Evolutionary conservation across 1,284 basidiomycete genomes (phyloP).

Genomic region (Puccinia triticina): DNA sequence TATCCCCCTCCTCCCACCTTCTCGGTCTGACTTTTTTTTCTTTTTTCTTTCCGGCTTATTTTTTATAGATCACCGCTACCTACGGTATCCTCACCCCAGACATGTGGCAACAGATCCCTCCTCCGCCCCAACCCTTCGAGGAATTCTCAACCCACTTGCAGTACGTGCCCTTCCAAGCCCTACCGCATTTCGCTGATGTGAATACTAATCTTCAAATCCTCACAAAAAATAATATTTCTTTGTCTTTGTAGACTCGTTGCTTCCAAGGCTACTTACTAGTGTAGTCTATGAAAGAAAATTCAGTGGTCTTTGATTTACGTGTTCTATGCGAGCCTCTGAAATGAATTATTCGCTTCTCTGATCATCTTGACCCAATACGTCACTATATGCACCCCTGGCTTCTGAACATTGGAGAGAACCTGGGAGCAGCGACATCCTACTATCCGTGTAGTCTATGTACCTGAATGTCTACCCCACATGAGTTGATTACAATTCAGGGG

Average conservation of each 20-base stretch:
- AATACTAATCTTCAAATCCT: not conserved
- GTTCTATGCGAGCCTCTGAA: not conserved
- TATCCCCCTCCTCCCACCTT: slow-evolving; percentile 6
- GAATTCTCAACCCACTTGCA: slow-evolving; percentile 89
- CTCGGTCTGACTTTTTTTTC: not conserved
- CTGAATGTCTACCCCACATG: no score
- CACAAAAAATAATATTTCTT: not conserved
- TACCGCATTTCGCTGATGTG: no score
- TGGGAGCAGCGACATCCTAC: no score
- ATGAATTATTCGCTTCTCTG: not conserved
- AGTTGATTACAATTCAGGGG: no score
- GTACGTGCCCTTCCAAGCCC: slow-evolving; percentile 63
- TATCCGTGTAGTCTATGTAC: no score
- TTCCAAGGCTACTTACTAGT: slow-evolving; percentile 28
- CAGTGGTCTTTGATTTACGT: not conserved
- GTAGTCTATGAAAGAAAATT: not conserved
- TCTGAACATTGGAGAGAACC: no score
- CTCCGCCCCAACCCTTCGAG: slow-evolving; percentile 86
- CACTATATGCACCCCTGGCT: no score
- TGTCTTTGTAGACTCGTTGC: slow-evolving; percentile 9
- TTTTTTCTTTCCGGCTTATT: no score
- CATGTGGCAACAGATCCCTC: slow-evolving; percentile 92
- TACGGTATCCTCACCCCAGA: slow-evolving; percentile 97
- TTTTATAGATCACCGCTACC: slow-evolving; percentile 86
- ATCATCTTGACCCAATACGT: no score